These are phyloP conservation scores for Deinandra increscens DNA, from an alignment of 129 eudicot species.

Conservation along the genomic window DNA sequence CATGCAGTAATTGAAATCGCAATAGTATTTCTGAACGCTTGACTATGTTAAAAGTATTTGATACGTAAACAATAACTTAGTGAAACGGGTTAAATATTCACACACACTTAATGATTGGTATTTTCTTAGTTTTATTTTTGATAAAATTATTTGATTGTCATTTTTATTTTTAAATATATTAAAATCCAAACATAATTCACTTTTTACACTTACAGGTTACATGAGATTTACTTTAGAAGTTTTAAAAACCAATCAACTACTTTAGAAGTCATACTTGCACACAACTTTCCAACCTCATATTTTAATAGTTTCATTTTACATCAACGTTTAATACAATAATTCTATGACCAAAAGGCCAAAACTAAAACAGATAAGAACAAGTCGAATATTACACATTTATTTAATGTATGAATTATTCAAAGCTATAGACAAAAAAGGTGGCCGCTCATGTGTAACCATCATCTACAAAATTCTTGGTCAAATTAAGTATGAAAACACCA, in stretches of 20 bases:
- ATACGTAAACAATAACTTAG: too few relatives aligned
- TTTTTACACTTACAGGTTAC: too few relatives aligned
- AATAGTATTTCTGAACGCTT: too few relatives aligned
- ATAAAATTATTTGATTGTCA: too few relatives aligned
- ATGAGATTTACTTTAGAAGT: too few relatives aligned
- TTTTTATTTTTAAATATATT: background rate
- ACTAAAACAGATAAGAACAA: background rate
- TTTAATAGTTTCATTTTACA: background rate
- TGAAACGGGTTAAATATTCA: too few relatives aligned
- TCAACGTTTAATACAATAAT: background rate
- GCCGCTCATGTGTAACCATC: background rate
- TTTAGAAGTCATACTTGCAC: background rate
- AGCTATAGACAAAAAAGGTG: background rate
- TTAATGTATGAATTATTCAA: background rate
- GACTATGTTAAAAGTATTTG: too few relatives aligned
- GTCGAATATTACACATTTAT: background rate
- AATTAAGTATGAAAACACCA: background rate
- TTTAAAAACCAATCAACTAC: background rate
- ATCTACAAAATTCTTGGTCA: background rate
- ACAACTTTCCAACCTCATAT: background rate
- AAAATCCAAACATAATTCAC: too few relatives aligned
- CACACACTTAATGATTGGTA: too few relatives aligned
- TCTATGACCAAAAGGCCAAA: background rate
- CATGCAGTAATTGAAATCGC: too few relatives aligned
- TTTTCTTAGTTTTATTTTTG: too few relatives aligned